Evolutionary conservation across 75 land plant species (phyloP).

Genomic region (Pinus taeda): DNA sequence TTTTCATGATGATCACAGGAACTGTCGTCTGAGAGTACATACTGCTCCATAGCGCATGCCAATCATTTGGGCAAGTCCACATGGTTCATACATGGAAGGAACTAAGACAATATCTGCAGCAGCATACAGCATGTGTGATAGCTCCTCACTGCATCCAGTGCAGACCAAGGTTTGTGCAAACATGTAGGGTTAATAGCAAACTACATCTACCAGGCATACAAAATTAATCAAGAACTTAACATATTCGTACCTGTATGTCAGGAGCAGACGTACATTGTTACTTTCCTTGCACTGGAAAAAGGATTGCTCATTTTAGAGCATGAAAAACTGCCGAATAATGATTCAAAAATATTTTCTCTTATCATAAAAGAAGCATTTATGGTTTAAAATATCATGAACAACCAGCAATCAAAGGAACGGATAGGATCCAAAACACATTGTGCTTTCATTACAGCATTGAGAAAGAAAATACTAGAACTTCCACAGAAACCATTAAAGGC

Average conservation of each 20-base stretch:
- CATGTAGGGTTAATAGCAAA: not conserved
- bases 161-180: conserved; percentile 1
- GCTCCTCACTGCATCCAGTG: conserved; percentile 48
- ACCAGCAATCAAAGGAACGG: not conserved
- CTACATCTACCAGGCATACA: conserved; percentile 4
- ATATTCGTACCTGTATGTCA: conserved; percentile 30
- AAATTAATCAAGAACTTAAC: not conserved
- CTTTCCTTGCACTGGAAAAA: conserved; percentile 30
- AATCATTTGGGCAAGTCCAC: conserved; percentile 77
- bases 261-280: conserved; percentile 30
- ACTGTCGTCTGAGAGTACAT: not conserved
- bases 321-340: not conserved
- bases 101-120: conserved; percentile 76
- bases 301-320: not conserved
- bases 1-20: not conserved
- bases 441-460: not conserved
- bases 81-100: conserved; percentile 80
- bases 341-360: not conserved
- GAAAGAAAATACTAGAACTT: not conserved
- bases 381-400: not conserved
- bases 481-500: not conserved
- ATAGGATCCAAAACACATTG: not conserved
- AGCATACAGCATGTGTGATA: conserved; percentile 76
- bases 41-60: conserved; percentile 87
- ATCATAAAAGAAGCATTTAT: not conserved